Conservation (phyloP, 768 basidiomycete species). For the Tricholoma sp. region DNA sequence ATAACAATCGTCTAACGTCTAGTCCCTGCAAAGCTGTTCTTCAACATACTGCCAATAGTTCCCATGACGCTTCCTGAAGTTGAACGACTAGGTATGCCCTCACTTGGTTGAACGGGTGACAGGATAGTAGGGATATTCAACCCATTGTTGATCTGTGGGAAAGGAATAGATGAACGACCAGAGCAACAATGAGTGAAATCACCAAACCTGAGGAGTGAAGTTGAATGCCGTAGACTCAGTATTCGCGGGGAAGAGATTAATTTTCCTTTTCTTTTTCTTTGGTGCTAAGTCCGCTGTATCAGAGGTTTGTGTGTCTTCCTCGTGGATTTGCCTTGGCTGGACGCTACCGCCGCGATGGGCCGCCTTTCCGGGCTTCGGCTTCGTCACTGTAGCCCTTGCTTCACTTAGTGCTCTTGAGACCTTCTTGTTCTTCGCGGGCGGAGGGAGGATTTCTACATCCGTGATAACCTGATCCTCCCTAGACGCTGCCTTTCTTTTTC, state of each 20-base stretch:
- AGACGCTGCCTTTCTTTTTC: slow-evolving; percentile 23
- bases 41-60: slow-evolving; percentile 18
- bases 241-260: slow-evolving; percentile 50
- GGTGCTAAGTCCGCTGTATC: slow-evolving; percentile 20
- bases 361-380: slow-evolving; percentile 7
- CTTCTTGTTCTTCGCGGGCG: slow-evolving; percentile 14
- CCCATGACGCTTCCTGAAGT: slow-evolving; percentile 26
- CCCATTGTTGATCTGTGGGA: slow-evolving; percentile 32
- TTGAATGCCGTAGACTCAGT: slow-evolving; percentile 42
- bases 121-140: slow-evolving; percentile 62
- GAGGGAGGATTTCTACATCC: slow-evolving; percentile 14
- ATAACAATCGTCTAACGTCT: slow-evolving; percentile 3
- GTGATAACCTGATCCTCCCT: slow-evolving; percentile 16
- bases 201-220: slow-evolving; percentile 33
- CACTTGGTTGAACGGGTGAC: slow-evolving; percentile 60
- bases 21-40: slow-evolving; percentile 13
- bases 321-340: slow-evolving; percentile 2
- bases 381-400: slow-evolving; percentile 1
- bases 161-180: slow-evolving; percentile 1
- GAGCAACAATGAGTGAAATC: background rate
- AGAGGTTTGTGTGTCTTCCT: slow-evolving; percentile 1
- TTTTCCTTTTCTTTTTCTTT: slow-evolving; percentile 69
- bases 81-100: slow-evolving; percentile 45
- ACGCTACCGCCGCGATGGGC: slow-evolving; percentile 14
- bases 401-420: background rate